Evolutionary conservation across 768 basidiomycete genomes (phyloP).

Genomic region (Tylopilus rubrobrunneus): DNA sequence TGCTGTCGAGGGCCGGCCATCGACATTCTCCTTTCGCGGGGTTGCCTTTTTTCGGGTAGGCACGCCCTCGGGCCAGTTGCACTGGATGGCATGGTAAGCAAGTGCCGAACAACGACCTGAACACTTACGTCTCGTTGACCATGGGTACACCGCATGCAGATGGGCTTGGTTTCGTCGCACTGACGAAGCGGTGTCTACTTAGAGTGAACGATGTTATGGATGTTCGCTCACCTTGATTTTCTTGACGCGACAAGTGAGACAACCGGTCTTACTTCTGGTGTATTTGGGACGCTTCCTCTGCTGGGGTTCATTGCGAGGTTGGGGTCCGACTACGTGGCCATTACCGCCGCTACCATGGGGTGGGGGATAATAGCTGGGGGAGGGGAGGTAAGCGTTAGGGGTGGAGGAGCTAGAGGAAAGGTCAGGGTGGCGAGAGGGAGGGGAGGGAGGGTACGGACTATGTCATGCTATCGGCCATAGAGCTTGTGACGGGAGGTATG

Average conservation of each 20-base stretch:
- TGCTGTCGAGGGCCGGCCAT: constrained; percentile 70
- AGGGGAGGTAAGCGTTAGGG: constrained; percentile 39
- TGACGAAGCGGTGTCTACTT: constrained; percentile 26
- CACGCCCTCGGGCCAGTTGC: constrained; percentile 82
- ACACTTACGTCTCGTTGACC: constrained; percentile 72
- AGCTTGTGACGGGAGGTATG: constrained; percentile 37
- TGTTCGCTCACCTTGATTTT: constrained; percentile 77
- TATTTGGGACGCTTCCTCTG: constrained; percentile 86
- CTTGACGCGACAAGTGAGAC: constrained; percentile 88
- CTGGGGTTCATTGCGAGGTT: constrained; percentile 47
- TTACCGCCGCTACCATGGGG: constrained; percentile 31
- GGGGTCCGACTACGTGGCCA: constrained; percentile 46
- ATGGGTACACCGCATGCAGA: constrained; percentile 82
- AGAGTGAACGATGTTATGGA: not conserved
- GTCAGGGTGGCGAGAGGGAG: constrained; percentile 17
- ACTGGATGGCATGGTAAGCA: constrained; percentile 39
- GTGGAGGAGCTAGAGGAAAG: constrained; percentile 31
- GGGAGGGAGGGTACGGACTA: constrained; percentile 42
- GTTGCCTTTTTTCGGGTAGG: constrained; percentile 65
- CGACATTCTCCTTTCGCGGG: constrained; percentile 53
- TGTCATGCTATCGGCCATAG: constrained; percentile 51
- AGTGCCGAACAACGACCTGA: constrained; percentile 2
- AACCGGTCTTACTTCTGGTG: constrained; percentile 91
- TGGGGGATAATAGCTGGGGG: constrained; percentile 37
- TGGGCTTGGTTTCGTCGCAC: constrained; percentile 91